Base-by-base conservation (phyloP, 371 early-diverging fungal genomes). In the Saksenaea vasiformis region DNA sequence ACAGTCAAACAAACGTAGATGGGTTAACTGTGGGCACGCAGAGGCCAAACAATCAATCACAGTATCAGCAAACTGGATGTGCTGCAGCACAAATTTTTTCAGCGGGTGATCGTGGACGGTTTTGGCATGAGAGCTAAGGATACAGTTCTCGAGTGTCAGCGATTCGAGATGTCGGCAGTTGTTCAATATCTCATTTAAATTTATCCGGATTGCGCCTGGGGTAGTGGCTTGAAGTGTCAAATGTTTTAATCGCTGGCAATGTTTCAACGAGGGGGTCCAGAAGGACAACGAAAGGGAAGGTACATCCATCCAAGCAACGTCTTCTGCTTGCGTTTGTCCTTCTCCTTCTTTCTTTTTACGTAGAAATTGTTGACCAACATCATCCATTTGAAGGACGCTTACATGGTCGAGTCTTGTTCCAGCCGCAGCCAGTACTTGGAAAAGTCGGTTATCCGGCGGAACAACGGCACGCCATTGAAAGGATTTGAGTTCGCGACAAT, bases 401-500 rank as follows among this genome's bases (percentile, higher is more conserved):
- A 47, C 17, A 22, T 47, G 51, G 9, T 47, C 51, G 5, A 47
- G 51, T 19, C 7, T 47, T 17, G 51, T 47, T 47, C 51, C 51
- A 7, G 22, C 26, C 0, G 17, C 51, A 47, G 51, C 51, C 22
- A 47, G 22, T 17, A 22, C 51, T 11, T 24, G 17, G 51, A 47
- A 47, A 1, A 47, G 22, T 9, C 51, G 51, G 9, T 5, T 5
- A 22, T 47, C 51, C 5, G 51, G 51, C 24, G 51, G 51, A 10
- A 47, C 51, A 11, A 47, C 24, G 10, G 51, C 51, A 47, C 22
- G 51, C 51, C 51, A 47, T 10, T 11, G 22, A 19, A 47, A 22
- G n/a, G 51, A 47, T 47, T 47, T 47, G 51, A 47, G 51, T n/a
- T 47, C 0, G 51, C 51, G 51, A 26, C 51, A 47, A 10, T 47